A percentile compares a stretch with the other conserved stretches of the same genome.
Evolutionary conservation across 768 basidiomycete genomes (phyloP).

Genomic region (Lentinula lateritia): DNA sequence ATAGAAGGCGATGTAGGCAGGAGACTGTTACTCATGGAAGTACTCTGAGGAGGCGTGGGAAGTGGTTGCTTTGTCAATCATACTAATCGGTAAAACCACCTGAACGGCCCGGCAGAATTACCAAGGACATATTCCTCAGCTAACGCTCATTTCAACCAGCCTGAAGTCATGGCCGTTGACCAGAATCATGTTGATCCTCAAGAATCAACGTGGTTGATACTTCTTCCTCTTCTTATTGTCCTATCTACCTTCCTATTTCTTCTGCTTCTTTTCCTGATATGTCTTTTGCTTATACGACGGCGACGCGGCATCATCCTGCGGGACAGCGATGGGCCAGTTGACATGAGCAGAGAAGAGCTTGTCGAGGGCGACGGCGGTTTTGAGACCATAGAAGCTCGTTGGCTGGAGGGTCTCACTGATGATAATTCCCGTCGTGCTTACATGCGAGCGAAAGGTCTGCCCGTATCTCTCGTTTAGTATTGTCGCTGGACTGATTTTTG

Average conservation of each 20-base stretch:
- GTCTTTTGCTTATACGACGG: conserved; percentile 77
- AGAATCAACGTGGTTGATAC: conserved; percentile 56
- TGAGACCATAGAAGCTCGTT: conserved; percentile 85
- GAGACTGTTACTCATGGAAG: conserved; percentile 31
- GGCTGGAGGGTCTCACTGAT: conserved; percentile 78
- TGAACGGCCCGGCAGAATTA: neutral
- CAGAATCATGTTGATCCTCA: conserved; percentile 1
- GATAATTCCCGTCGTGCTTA: conserved; percentile 64
- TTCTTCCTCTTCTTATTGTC: conserved; percentile 92
- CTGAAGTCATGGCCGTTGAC: neutral
- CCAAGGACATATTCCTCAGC: neutral
- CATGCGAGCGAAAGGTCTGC: conserved; percentile 79
- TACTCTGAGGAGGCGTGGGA: conserved; percentile 7
- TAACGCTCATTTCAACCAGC: neutral
- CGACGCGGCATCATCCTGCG: conserved; percentile 73
- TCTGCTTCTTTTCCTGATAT: conserved; percentile 85
- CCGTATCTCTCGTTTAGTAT: conserved; percentile 2
- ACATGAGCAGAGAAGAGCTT: conserved; percentile 89
- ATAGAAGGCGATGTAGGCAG: conserved; percentile 42
- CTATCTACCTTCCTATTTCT: conserved; percentile 91
- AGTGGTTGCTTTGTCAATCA: neutral
- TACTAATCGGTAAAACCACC: neutral
- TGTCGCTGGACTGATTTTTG: neutral
- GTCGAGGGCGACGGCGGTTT: conserved; percentile 91
- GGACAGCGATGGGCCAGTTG: conserved; percentile 89